Evolutionary conservation across 768 basidiomycete genomes (phyloP), one percentile per base, ranked within the genome.

Genomic region (Pisolithus tinctorius): DNA sequence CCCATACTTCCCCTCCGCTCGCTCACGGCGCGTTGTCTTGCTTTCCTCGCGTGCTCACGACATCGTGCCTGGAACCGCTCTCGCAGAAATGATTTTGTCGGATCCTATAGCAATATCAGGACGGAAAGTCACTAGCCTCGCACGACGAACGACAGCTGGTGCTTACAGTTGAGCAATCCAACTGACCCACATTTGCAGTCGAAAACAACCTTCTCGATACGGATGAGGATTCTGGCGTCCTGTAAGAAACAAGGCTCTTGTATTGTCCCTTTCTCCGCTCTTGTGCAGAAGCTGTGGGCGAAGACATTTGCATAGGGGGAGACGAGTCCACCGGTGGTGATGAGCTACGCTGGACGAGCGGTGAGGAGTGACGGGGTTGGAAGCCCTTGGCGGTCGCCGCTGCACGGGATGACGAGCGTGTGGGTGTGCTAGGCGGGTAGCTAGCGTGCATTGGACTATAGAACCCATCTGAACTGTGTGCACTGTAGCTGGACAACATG

Each of bases 21-120:
- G 74, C 39, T 74, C 8, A 31, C 45, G 13, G 43, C 73, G 43
- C 84, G 71, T 20, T 79, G 80, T 55, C 75, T 76, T 31, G 72
- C 45, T 17, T 36, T 16, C 20, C 20, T 31, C 7, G 82, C 84
- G 17, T 83, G 72, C 61, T 84, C 81, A 41, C 83, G 60, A 63
- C 83, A 86, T 46, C 78, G 74, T 4, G 76, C 77, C 58, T 77
- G 78, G 54, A 87, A 78, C 29, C 78, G 75, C 47, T 83, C 81
- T 26, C 81, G 68, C 45, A 88, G 63, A 44, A 87, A 76, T 4
- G 67, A 57, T 39, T 77, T 81, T 50, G 81, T 77, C 0, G 81
- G 69, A 16, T 79, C 74, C 48, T 76, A n/a, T 30, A 7, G 5
- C 16, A 27, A 8, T 26, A 16, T 29, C 16, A 8, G n/a, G 26